Base-by-base conservation (phyloP, 169 alveolate species). In the Eimeria falciformis region DNA sequence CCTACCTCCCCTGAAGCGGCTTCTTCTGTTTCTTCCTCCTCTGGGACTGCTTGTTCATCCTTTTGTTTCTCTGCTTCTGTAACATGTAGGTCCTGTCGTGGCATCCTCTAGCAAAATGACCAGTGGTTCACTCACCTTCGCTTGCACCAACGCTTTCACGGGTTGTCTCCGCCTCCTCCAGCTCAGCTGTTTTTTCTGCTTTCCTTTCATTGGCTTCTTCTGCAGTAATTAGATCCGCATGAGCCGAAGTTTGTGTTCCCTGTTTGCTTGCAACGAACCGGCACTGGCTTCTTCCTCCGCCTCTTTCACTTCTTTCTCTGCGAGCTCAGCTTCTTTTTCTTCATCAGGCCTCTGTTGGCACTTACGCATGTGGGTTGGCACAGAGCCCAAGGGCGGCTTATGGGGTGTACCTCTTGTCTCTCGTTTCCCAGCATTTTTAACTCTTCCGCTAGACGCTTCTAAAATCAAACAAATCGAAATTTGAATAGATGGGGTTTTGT, bases 391-490 rank as follows among this genome's bases (percentile, higher is more conserved):
- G 78, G 46, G 27, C 46, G 55, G 37, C 29, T 12, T 65, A 43
- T 40, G 18, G 55, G n/a, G 40, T 37, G 25, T 69, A 47, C 69
- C 87, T 47, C 50, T 7, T 47, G 66, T 27, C 65, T 50, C 47
- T 75, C 47, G 46, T 56, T 50, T 27, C 50, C 9, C 69, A 25
- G 53, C 69, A 47, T 78, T 27, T 50, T 56, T 27, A 78, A 14
- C n/a, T 25, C 87, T 50, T 47, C 87, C 12, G 87, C 87, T 25
- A 78, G 65, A 23, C n/a, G 69, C 46, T 69, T 66, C 69, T 78
- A 69, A 5, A 78, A 14, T 14, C 43, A 0, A 27, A 17, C 40
- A 9, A n/a, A 7, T 17, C 33, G 69, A 3, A 23, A 45, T 14
- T 58, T 12, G 27, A 46, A 1, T 2, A 37, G 25, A 77, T 5